Percentiles rank a stretch among this genome's conserved stretches.
These are phyloP conservation scores for Torrubiella hemipterigena DNA, from an alignment of 2,329 filamentous ascomycete genomes.

Conservation along the genomic window DNA sequence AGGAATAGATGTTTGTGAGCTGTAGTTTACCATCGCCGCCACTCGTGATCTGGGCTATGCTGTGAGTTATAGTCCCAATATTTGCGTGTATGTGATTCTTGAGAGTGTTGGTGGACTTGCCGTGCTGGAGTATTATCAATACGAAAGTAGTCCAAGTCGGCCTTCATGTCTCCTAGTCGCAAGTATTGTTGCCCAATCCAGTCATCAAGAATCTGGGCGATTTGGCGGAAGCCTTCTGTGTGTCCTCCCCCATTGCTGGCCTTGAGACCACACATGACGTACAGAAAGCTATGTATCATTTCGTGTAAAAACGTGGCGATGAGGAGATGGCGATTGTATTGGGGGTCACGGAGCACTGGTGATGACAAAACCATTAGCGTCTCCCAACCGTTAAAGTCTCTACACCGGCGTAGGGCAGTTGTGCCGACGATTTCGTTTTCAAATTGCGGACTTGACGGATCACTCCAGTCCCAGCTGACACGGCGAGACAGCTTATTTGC, in stretches of 20 bases:
- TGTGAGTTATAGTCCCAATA: too few relatives aligned
- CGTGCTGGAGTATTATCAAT: too few relatives aligned
- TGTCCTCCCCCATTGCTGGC: conserved; percentile 46
- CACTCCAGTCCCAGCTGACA: conserved; percentile 51
- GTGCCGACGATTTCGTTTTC: conserved; percentile 47
- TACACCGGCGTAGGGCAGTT: conserved; percentile 45
- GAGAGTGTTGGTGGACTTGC: too few relatives aligned
- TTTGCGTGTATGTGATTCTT: too few relatives aligned
- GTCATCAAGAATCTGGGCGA: conserved; percentile 46
- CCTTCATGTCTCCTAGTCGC: conserved; percentile 47
- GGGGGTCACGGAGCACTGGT: conserved; percentile 41
- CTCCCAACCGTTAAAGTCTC: conserved; percentile 40
- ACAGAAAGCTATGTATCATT: conserved; percentile 55
- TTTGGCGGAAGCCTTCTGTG: conserved; percentile 45
- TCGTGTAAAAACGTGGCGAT: conserved; percentile 56
- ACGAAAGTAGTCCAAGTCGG: conserved; percentile 44
- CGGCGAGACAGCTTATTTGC: conserved; percentile 40
- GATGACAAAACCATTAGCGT: conserved; percentile 50
- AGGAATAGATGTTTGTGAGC: too few relatives aligned
- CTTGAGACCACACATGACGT: conserved; percentile 47
- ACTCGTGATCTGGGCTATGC: too few relatives aligned
- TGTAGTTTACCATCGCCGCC: too few relatives aligned
- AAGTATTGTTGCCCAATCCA: conserved; percentile 47
- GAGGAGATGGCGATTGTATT: conserved; percentile 47
- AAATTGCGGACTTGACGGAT: conserved; percentile 35